Evolutionary conservation across 2,329 filamentous ascomycete species (phyloP).

Genomic region (Macrophomina pseudophaseolina): DNA sequence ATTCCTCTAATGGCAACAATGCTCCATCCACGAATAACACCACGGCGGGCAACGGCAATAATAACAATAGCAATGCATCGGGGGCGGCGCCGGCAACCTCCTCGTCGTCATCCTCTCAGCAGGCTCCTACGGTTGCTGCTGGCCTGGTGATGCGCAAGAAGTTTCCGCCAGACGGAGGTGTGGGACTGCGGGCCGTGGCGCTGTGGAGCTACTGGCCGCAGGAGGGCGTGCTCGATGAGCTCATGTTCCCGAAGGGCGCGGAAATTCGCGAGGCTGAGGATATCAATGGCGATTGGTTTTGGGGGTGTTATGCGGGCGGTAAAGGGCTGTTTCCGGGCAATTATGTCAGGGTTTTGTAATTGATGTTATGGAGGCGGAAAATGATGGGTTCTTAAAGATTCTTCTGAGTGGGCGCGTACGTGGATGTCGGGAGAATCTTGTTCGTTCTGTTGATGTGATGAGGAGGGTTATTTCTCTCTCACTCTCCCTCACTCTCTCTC

Average conservation of each 20-base stretch:
- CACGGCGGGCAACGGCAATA: background rate
- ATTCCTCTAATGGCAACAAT: background rate
- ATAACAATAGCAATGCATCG: background rate
- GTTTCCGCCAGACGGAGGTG: slow-evolving; percentile 78
- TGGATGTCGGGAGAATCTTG: background rate
- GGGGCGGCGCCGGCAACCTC: background rate
- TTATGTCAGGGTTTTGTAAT: slow-evolving; percentile 64
- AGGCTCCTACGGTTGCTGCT: background rate
- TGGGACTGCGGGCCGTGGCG: slow-evolving; percentile 68
- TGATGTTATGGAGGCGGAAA: background rate
- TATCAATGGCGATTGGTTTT: slow-evolving; percentile 89
- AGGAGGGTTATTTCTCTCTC: too few relatives aligned
- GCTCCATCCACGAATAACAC: background rate
- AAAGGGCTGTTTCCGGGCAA: slow-evolving; percentile 81
- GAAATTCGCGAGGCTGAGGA: slow-evolving; percentile 84
- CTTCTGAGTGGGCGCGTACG: too few relatives aligned
- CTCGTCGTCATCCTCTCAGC: background rate
- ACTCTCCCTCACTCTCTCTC: too few relatives aligned
- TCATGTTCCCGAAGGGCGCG: slow-evolving; percentile 82
- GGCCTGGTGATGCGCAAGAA: slow-evolving; percentile 23
- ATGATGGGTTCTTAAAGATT: too few relatives aligned
- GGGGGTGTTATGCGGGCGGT: slow-evolving; percentile 81
- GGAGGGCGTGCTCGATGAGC: slow-evolving; percentile 69
- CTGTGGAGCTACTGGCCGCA: slow-evolving; percentile 81
- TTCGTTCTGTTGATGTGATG: too few relatives aligned